phyloP scores from a whole-genome alignment of 2,329 filamentous ascomycete genomes.

The Phoma sp. region DNA sequence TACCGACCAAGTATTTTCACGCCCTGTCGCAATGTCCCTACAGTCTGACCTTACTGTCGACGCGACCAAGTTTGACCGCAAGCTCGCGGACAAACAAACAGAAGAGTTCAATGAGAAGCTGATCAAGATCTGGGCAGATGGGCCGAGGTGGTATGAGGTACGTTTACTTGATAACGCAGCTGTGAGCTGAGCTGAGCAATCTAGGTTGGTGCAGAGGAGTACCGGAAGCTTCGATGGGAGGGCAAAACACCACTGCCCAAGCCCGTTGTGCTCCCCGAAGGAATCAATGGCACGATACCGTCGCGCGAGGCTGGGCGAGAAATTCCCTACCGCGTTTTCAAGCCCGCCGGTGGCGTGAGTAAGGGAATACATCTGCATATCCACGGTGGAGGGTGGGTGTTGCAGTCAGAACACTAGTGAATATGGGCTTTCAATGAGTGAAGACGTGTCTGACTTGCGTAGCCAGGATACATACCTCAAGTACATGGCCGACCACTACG shows the following conservation, averaged over 20 bases:
- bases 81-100: conserved; percentile 50
- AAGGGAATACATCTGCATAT: conserved; percentile 61
- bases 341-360: conserved; percentile 53
- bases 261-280: conserved; percentile 54
- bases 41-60: conserved; percentile 51
- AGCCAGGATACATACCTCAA: conserved; percentile 58
- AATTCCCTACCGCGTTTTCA: conserved; percentile 61
- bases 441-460: conserved; percentile 2
- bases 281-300: conserved; percentile 56
- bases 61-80: conserved; percentile 52
- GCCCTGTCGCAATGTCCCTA: conserved; percentile 29
- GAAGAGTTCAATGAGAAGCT: conserved; percentile 53
- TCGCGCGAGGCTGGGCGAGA: conserved; percentile 58
- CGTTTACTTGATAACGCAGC: neutral
- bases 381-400: conserved; percentile 60
- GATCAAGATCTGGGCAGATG: conserved; percentile 51
- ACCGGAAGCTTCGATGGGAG: conserved; percentile 60
- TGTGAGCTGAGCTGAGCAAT: neutral
- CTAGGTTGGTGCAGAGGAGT: conserved; percentile 60
- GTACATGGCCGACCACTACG: conserved; percentile 56
- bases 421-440: conserved; percentile 12
- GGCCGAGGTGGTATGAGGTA: conserved; percentile 61
- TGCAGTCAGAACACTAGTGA: conserved; percentile 50
- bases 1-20: neutral
- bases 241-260: conserved; percentile 60